Conservation (phyloP, 169 alveolate species). For the Cryptosporidium sp. region DNA sequence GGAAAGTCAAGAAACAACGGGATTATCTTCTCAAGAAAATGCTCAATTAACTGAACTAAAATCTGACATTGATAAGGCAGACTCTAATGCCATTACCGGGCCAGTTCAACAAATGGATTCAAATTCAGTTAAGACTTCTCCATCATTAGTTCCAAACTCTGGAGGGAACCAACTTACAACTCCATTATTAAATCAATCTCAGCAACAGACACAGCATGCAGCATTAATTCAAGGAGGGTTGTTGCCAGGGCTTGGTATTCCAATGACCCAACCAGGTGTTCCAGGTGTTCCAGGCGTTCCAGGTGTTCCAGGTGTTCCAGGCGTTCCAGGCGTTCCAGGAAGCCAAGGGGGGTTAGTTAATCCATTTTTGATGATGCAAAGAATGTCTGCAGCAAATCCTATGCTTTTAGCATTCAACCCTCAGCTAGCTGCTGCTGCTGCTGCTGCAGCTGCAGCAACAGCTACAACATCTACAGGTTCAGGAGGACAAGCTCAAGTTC, state of each 20-base stretch:
- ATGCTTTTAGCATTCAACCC: conserved; percentile 68
- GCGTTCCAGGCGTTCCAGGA: neutral
- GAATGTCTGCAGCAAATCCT: conserved; percentile 26
- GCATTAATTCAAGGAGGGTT: neutral
- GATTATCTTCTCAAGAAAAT: neutral
- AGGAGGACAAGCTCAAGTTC: conserved; percentile 11
- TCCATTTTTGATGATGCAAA: conserved; percentile 69
- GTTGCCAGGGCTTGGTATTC: conserved; percentile 17
- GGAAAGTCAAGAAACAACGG: neutral
- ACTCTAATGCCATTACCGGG: neutral
- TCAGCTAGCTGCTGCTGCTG: conserved; percentile 28
- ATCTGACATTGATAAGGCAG: neutral
- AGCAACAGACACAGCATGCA: neutral
- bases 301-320: neutral
- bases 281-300: neutral
- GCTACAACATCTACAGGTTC: conserved; percentile 16
- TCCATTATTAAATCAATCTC: conserved; percentile 1
- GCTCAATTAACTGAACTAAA: neutral
- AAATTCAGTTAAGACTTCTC: neutral
- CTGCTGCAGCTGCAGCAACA: conserved; percentile 24
- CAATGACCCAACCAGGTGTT: conserved; percentile 23
- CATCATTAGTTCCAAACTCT: neutral
- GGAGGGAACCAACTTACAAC: neutral
- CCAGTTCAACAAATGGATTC: neutral
- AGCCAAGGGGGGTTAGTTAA: conserved; percentile 34